These are phyloP conservation scores for Ulmus americana DNA, from an alignment of 331 rosid species.

Conservation along the genomic window DNA sequence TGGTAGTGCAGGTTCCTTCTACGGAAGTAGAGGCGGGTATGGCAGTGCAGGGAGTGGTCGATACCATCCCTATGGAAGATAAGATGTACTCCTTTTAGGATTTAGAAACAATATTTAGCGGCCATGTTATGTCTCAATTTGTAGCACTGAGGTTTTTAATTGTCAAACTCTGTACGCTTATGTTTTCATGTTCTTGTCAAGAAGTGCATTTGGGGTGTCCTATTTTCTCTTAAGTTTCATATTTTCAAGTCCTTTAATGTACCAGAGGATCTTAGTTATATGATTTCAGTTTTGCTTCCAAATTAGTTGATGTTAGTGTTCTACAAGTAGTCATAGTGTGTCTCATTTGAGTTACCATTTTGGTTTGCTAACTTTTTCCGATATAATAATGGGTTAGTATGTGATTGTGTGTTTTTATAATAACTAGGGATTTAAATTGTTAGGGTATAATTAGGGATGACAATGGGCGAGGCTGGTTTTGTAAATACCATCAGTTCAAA, in stretches of 20 bases:
- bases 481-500: no score
- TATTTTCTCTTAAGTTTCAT: slow-evolving; percentile 6
- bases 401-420: no score
- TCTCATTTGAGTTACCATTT: no score
- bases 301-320: no score
- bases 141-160: slow-evolving; percentile 24
- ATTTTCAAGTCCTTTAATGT: neutral
- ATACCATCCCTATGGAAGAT: slow-evolving; percentile 92
- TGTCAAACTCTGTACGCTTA: slow-evolving; percentile 12
- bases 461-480: no score
- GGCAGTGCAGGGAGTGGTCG: slow-evolving; percentile 66
- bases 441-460: no score
- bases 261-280: no score
- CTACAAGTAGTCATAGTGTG: no score
- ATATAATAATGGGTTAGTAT: no score
- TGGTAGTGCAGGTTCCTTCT: slow-evolving; percentile 68
- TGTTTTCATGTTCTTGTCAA: slow-evolving; percentile 17
- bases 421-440: no score
- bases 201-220: neutral
- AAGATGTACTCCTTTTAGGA: slow-evolving; percentile 33
- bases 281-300: no score
- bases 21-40: slow-evolving; percentile 92
- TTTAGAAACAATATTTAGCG: slow-evolving; percentile 27
- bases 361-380: no score
- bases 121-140: slow-evolving; percentile 23